phyloP scores from a whole-genome alignment of 73 alveolate genomes.

The Urostyla sp. region DNA sequence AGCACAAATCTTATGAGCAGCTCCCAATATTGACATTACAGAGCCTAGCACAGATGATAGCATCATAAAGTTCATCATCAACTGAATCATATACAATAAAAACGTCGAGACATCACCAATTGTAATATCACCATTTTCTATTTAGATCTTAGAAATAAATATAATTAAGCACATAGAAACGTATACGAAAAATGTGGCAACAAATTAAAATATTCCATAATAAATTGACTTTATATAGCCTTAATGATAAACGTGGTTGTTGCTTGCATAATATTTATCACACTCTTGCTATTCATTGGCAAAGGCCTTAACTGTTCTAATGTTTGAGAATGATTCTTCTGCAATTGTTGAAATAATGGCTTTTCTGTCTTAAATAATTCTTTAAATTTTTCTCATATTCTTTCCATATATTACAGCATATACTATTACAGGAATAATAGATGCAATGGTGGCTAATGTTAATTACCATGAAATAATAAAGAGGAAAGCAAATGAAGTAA shows the following conservation, averaged over 20 bases:
- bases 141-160: too few relatives aligned
- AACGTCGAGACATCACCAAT: constrained; percentile 66
- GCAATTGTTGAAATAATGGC: constrained; percentile 46
- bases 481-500: constrained; percentile 51
- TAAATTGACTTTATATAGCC: constrained; percentile 41
- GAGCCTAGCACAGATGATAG: constrained; percentile 55
- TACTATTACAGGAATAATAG: constrained; percentile 45
- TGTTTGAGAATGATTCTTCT: constrained; percentile 57
- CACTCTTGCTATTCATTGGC: constrained; percentile 52
- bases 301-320: constrained; percentile 69
- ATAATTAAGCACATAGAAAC: constrained; percentile 44
- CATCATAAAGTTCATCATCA: constrained; percentile 34
- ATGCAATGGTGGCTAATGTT: constrained; percentile 38
- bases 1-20: constrained; percentile 52
- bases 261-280: not conserved
- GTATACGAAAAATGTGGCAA: constrained; percentile 21
- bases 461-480: constrained; percentile 47
- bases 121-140: constrained; percentile 26
- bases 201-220: constrained; percentile 32
- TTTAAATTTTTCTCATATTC: constrained; percentile 3
- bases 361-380: constrained; percentile 27
- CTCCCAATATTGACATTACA: constrained; percentile 62
- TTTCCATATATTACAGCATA: constrained; percentile 34
- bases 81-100: constrained; percentile 55
- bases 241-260: not conserved